A percentile compares a stretch with the other conserved stretches of the same genome.
Conservation (phyloP, 176 grass and related monocot genomes). For the Themeda triandra region DNA sequence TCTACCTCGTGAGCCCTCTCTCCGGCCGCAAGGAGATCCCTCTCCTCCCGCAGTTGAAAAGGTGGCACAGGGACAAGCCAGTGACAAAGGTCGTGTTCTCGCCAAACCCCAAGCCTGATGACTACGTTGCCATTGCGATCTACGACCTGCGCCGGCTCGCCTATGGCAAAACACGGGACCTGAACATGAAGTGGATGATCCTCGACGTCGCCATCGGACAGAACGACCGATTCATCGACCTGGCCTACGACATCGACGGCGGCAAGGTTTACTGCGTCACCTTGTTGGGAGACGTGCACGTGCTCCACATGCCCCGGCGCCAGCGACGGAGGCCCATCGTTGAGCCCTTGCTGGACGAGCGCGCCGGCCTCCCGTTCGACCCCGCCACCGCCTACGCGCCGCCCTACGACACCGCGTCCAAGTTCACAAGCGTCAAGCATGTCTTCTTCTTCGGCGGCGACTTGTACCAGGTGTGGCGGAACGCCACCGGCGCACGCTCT, state of each 20-base stretch:
- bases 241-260: neutral
- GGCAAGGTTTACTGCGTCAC: constrained; percentile 5
- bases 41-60: neutral
- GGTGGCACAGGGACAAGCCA: too few species aligned
- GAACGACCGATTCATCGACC: neutral
- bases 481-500: neutral
- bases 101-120: neutral
- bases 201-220: neutral
- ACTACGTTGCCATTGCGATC: neutral
- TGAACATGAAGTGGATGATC: neutral
- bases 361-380: too few species aligned
- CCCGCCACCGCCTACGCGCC: neutral
- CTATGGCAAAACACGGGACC: neutral
- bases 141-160: neutral
- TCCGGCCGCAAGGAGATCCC: neutral
- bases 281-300: neutral
- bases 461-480: neutral
- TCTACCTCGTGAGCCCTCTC: neutral
- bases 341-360: neutral
- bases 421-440: neutral
- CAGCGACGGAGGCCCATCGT: neutral
- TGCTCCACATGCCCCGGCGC: neutral
- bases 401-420: neutral
- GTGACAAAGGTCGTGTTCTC: constrained; percentile 17
- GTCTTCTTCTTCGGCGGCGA: neutral